Percentiles rank a stretch among this genome's conserved stretches.
Evolutionary conservation across 2,329 filamentous ascomycete species (phyloP).

Genomic region (Hortaea werneckii): DNA sequence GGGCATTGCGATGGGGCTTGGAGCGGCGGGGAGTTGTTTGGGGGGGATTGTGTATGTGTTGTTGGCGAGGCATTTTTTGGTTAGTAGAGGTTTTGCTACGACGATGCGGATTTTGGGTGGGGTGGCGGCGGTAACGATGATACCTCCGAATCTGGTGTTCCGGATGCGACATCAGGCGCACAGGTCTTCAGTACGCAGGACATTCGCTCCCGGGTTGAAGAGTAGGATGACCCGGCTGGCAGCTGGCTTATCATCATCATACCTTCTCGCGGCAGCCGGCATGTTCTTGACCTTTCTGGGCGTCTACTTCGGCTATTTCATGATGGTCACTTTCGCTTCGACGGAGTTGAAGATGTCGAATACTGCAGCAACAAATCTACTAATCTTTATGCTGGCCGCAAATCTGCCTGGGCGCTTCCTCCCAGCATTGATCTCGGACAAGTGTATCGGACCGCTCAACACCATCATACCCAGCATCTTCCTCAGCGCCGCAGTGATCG

Average conservation of each 20-base stretch:
- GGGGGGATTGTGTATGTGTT: conserved; percentile 27
- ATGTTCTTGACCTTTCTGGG: conserved; percentile 26
- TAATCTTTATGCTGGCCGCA: conserved; percentile 23
- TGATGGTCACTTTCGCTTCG: conserved; percentile 22
- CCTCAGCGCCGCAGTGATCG: conserved; percentile 39
- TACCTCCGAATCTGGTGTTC: conserved; percentile 15
- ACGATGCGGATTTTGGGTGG: conserved; percentile 19
- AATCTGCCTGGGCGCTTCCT: conserved; percentile 25
- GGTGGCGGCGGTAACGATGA: conserved; percentile 14
- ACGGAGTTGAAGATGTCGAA: conserved; percentile 17
- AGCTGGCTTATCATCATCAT: conserved; percentile 7
- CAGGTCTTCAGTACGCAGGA: background rate
- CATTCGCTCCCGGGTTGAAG: background rate
- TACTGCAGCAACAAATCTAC: conserved; percentile 17
- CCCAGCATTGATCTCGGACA: conserved; percentile 21
- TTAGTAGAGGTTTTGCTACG: conserved; percentile 21
- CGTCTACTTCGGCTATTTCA: conserved; percentile 26
- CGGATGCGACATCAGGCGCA: conserved; percentile 10
- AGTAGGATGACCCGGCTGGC: background rate
- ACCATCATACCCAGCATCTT: conserved; percentile 29
- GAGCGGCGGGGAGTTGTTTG: conserved; percentile 24
- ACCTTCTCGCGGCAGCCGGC: conserved; percentile 17
- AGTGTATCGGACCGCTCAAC: conserved; percentile 25
- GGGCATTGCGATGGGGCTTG: conserved; percentile 24
- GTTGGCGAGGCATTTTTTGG: conserved; percentile 22